These are phyloP conservation scores for Suillus clintonianus DNA, from an alignment of 768 basidiomycete species.

Conservation along the genomic window DNA sequence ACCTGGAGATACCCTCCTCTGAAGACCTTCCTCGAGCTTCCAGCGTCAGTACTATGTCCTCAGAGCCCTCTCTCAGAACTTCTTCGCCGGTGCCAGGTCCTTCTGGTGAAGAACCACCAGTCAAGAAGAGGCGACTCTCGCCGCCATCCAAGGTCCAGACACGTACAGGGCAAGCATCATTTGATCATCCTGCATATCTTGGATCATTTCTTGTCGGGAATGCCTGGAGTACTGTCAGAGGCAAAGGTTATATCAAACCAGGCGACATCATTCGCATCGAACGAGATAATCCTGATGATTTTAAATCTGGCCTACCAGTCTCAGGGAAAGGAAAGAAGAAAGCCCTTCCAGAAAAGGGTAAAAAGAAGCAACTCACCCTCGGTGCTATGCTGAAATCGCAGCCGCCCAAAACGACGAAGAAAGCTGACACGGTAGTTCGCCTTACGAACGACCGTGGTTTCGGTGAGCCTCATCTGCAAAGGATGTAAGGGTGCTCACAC, in stretches of 20 bases:
- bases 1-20: conserved; percentile 35
- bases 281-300: conserved; percentile 49
- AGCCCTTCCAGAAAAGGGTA: conserved; percentile 20
- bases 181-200: conserved; percentile 42
- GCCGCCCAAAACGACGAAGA: conserved; percentile 47
- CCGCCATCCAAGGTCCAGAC: conserved; percentile 14
- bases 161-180: neutral
- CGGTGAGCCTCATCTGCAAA: conserved; percentile 43
- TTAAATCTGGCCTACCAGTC: conserved; percentile 20
- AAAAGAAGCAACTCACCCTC: conserved; percentile 68
- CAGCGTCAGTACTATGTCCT: conserved; percentile 42
- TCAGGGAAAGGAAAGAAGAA: conserved; percentile 40
- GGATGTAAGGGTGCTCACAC: neutral
- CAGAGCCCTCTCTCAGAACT: conserved; percentile 23
- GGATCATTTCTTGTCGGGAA: conserved; percentile 71
- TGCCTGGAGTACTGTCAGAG: conserved; percentile 79
- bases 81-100: conserved; percentile 27
- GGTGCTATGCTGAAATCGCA: conserved; percentile 66
- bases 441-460: conserved; percentile 65
- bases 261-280: conserved; percentile 63
- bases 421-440: conserved; percentile 64
- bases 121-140: conserved; percentile 55
- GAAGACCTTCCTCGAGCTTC: conserved; percentile 40
- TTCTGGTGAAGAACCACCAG: conserved; percentile 28
- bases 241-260: conserved; percentile 65